Base-by-base conservation (phyloP, 345 rosid species). In the Isatis tinctoria region DNA sequence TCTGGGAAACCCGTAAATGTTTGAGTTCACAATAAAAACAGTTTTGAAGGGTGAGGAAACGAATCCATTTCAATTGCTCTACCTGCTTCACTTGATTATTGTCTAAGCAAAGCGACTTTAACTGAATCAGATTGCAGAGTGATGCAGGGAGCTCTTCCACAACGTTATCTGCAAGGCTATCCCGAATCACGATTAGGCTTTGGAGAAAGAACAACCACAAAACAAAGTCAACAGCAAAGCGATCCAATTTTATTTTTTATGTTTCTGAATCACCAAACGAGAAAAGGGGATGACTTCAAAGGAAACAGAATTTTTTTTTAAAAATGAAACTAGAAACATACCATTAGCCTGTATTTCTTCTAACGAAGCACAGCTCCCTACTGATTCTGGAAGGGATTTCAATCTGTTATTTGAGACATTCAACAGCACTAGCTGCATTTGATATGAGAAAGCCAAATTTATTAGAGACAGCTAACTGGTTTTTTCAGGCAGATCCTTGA, bases 301-400 rank as follows among this genome's bases (percentile, higher is more conserved):
- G 3, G 8, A 36, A 52, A 10, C 3, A 0, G 6, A 59, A 3
- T 40, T 40, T 40, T 41, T 39, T 9, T 20, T 5, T n/a, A n/a
- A 35, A 6, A 26, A 49, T 0, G 13, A 61, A 56, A 44, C 28
- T 43, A 28, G 68, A 58, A 64, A 69, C 77, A 68, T 88, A 91
- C 98, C 97, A 80, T 88, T 85, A 53, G 97, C 97, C 74, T 87
- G 91, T 59, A 94, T 44, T 82, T 91, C 98, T 87, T 94, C 98
- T 82, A 94, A 82, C 62, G 98, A 85, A 79, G 83, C 87, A 83
- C 97, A 94, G 78, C 93, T 91, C 73, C 98, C 98, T 67, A 94
- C 83, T 72, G 98, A 91, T 78, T 91, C 96, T n/a, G 98, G 97
- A 75, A 94, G 90, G 68, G 87, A 82, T 83, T 85, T 94, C 80